Evolutionary conservation across 495 filamentous ascomycete genomes (phyloP), one percentile per base, ranked within the genome.

Genomic region (Thermochaetoides thermophila): DNA sequence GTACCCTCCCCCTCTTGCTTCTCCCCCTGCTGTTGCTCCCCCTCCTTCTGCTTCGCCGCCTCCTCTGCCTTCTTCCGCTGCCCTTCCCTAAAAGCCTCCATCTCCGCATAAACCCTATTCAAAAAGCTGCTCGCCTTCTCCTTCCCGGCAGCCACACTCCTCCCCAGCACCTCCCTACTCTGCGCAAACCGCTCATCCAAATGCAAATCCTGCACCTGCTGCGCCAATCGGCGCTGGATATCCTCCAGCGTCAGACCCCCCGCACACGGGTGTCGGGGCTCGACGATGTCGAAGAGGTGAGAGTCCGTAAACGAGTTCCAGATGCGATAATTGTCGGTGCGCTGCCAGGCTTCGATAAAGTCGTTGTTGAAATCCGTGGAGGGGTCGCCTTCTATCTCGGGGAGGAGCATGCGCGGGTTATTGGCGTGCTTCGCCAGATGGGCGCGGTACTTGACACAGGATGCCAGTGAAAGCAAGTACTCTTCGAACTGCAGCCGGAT

Each of bases 401-500:
- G 65, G 10, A 81, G 60, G 27, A 71, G 57, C 31, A 69, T 57
- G 29, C 60, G 71, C 4, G 68, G 66, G 39, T 76, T 74, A 29
- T 71, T 56, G 14, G 63, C 60, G 48, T 81, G 63, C 25, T 66
- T 58, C 38, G 61, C 56, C 26, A 93, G 66, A 45, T 87, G 82
- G 40, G 78, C 70, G 46, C 81, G 84, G 52, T 92, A 95, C 48
- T 95, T 94, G 43, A 83, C 78, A 5, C 80, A 70, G 0, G 91
- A 81, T 27, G 95, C 71, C 34, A 97, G 67, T 1, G 87, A 84
- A 5, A 96, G 66, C 12, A 96, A 66, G 46, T 97, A 97, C 51
- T 96, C 91, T 61, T 97, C 89, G 39, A 97, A 97, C 46, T 97
- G 89, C 5, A 96, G 71, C 13, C 89, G 73, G 46, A 97, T 96